Conservation (phyloP, 2,329 filamentous ascomycete genomes). For the Aurifilum marmelostoma region DNA sequence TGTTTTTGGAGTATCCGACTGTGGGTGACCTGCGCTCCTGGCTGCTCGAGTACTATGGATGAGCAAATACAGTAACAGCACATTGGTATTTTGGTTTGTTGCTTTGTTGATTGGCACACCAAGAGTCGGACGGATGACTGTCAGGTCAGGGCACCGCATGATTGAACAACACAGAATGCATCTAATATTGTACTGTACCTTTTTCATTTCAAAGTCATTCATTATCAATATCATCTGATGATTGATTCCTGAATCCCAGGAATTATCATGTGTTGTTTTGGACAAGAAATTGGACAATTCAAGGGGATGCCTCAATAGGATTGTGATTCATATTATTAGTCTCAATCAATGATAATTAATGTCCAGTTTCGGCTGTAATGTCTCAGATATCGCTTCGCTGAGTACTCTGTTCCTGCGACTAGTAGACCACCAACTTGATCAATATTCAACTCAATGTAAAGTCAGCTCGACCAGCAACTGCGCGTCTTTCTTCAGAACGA, state of each 20-base stretch:
- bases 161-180: not conserved
- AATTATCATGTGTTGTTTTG: not conserved
- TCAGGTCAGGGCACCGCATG: not conserved
- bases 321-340: not conserved
- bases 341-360: no score
- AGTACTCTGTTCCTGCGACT: no score
- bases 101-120: not conserved
- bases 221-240: no score
- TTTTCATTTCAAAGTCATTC: not conserved
- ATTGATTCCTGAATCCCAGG: no score
- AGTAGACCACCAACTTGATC: no score
- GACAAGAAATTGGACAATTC: not conserved
- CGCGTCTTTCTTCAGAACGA: no score
- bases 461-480: no score
- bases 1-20: constrained; percentile 43
- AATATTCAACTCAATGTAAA: no score
- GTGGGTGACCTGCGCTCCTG: constrained; percentile 18
- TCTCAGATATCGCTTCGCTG: no score
- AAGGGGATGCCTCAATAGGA: not conserved
- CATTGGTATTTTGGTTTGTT: not conserved
- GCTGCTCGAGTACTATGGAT: constrained; percentile 20
- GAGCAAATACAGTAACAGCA: not conserved
- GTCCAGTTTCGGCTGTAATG: no score
- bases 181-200: not conserved
- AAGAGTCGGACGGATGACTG: not conserved